phyloP scores from a whole-genome alignment of 1,284 basidiomycete genomes.

The Puccinia horiana region DNA sequence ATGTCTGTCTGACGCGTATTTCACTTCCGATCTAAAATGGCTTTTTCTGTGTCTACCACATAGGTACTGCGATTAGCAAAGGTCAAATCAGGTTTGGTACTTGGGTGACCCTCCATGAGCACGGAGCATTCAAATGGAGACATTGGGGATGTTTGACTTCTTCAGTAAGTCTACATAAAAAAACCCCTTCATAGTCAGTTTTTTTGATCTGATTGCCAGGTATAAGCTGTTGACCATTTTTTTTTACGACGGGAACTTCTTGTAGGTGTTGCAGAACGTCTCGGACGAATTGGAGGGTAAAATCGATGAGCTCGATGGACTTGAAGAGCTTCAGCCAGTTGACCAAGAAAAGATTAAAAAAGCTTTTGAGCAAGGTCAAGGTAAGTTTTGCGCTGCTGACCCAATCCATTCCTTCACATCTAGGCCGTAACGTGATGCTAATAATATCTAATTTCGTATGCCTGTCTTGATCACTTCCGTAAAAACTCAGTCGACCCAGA shows the following conservation, averaged over 20 bases:
- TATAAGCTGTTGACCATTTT: not conserved
- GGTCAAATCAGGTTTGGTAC: slow-evolving; percentile 36
- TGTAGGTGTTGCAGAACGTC: slow-evolving; percentile 30
- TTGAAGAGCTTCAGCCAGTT: slow-evolving; percentile 33
- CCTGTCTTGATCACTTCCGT: not conserved
- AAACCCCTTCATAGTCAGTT: not conserved
- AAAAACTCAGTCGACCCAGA: slow-evolving; percentile 20
- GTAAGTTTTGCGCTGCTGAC: too few relatives aligned
- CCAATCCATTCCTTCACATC: not conserved
- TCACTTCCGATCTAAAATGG: too few relatives aligned
- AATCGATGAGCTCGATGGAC: slow-evolving; percentile 41
- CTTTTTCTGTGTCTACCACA: not conserved
- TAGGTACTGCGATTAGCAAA: slow-evolving; percentile 36
- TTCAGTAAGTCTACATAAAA: not conserved
- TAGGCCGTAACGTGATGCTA: not conserved
- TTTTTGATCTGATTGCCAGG: not conserved
- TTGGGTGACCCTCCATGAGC: slow-evolving; percentile 33
- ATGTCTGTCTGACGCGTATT: not conserved
- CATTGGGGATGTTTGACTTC: slow-evolving; percentile 44
- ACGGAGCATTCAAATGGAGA: slow-evolving; percentile 44
- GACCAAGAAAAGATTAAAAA: slow-evolving; percentile 42
- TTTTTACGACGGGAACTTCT: not conserved
- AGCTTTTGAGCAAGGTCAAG: slow-evolving; percentile 31
- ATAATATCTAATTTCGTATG: too few relatives aligned
- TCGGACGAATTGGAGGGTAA: slow-evolving; percentile 19